Conservation (phyloP, 2,329 filamentous ascomycete species). For the Aspergillus glaucus region DNA sequence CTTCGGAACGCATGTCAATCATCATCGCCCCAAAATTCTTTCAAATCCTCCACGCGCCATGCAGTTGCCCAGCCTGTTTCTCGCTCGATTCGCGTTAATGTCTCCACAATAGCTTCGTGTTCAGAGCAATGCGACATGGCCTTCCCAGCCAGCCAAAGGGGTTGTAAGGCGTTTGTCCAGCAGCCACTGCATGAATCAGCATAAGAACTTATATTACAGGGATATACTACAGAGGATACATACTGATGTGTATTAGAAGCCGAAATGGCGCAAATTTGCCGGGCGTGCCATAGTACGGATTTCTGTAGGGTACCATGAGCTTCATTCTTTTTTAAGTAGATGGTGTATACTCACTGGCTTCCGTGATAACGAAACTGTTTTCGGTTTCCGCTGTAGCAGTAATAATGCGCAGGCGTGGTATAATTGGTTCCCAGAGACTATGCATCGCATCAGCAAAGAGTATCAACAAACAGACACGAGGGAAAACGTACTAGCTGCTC, state of each 20-base stretch:
- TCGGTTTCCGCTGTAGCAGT: constrained; percentile 26
- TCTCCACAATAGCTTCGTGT: constrained; percentile 43
- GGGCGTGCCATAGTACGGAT: constrained; percentile 44
- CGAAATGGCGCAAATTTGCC: constrained; percentile 43
- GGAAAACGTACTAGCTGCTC: constrained; percentile 17
- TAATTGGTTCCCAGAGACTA: constrained; percentile 30
- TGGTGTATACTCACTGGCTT: constrained; percentile 15
- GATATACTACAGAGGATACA: not conserved
- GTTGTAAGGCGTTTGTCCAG: constrained; percentile 43
- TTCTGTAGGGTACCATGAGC: constrained; percentile 12
- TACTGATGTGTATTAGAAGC: constrained; percentile 40
- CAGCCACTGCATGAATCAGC: constrained; percentile 22
- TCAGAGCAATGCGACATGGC: constrained; percentile 40
- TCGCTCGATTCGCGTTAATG: constrained; percentile 45
- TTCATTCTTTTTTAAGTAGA: no score
- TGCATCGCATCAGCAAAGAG: not conserved
- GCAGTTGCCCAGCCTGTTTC: constrained; percentile 50
- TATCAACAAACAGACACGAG: not conserved
- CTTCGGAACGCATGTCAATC: constrained; percentile 6
- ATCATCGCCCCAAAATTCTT: constrained; percentile 46
- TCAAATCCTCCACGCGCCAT: constrained; percentile 49
- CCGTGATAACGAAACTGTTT: constrained; percentile 14
- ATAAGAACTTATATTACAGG: not conserved
- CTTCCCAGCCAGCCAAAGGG: constrained; percentile 45
- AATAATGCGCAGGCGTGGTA: constrained; percentile 27